Conservation (phyloP, 2,329 filamentous ascomycete genomes). For the Fusarium siculi region DNA sequence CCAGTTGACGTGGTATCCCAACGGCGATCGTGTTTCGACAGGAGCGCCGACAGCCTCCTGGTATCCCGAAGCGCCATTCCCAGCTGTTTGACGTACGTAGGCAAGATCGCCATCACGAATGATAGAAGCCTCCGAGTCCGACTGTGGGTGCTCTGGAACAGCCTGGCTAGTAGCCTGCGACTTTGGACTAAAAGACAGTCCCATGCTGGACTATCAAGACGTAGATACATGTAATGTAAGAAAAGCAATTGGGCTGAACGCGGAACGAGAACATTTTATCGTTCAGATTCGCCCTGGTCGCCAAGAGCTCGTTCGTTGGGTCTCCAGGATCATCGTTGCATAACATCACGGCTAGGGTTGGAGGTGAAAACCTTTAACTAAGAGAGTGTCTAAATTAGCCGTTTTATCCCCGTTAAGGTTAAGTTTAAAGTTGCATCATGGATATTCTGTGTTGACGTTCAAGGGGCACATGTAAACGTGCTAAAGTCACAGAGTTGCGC, state of each 20-base stretch:
- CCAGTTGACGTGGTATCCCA: slow-evolving; percentile 69
- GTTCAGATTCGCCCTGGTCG: not conserved
- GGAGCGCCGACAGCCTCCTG: slow-evolving; percentile 72
- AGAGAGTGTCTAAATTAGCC: no score
- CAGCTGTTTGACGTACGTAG: slow-evolving; percentile 46
- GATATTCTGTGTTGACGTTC: no score
- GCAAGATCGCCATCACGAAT: slow-evolving; percentile 35
- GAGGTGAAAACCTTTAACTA: rapidly evolving
- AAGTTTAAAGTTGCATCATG: not conserved
- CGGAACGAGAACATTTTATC: not conserved
- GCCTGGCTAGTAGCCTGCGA: not conserved
- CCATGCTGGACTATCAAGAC: not conserved
- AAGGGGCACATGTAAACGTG: not conserved
- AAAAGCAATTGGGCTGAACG: no score
- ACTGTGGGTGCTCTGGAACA: not conserved
- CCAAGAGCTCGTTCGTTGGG: not conserved
- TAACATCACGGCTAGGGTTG: not conserved
- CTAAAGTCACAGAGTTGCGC: not conserved
- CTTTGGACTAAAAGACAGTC: not conserved
- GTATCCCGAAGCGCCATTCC: slow-evolving; percentile 63
- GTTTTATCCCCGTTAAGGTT: not conserved
- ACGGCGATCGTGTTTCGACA: slow-evolving; percentile 66
- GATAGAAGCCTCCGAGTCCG: slow-evolving; percentile 13
- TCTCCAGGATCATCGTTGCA: not conserved
- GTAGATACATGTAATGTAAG: rapidly evolving